Conservation (phyloP, 441 rosid genomes). For the Syzygium malaccense region DNA sequence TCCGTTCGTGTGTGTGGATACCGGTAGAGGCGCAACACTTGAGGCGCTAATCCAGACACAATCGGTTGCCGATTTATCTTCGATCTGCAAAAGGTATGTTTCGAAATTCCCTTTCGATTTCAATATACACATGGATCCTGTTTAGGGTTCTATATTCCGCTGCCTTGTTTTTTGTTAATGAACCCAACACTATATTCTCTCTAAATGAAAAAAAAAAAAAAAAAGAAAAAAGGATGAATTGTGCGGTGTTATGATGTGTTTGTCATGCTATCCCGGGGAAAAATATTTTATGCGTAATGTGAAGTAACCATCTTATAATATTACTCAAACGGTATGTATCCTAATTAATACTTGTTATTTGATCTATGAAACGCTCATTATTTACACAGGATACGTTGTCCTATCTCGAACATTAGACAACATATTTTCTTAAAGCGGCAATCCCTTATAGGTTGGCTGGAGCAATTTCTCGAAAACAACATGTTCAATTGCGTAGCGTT, state of each 20-base stretch:
- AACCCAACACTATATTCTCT: too few relatives aligned
- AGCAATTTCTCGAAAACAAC: neutral
- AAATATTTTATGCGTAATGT: neutral
- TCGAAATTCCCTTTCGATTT: too few relatives aligned
- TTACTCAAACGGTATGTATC: neutral
- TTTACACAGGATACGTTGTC: neutral
- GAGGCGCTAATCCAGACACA: too few relatives aligned
- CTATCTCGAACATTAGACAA: accelerated
- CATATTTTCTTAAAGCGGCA: neutral
- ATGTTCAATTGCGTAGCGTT: neutral
- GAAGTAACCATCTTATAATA: neutral
- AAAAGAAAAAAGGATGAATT: neutral
- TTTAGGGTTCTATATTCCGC: too few relatives aligned
- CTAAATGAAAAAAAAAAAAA: neutral
- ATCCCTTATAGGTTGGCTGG: neutral
- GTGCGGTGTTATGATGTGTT: neutral
- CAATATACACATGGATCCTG: too few relatives aligned
- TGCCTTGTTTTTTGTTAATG: too few relatives aligned
- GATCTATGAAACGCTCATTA: neutral
- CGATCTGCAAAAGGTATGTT: too few relatives aligned
- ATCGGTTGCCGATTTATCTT: too few relatives aligned
- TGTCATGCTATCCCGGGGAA: neutral
- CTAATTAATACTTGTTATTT: neutral
- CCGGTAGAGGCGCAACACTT: too few relatives aligned
- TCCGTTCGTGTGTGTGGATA: too few relatives aligned